phyloP scores from a whole-genome alignment of 2,329 filamentous ascomycete species.

The Trichoderma pleuroti region DNA sequence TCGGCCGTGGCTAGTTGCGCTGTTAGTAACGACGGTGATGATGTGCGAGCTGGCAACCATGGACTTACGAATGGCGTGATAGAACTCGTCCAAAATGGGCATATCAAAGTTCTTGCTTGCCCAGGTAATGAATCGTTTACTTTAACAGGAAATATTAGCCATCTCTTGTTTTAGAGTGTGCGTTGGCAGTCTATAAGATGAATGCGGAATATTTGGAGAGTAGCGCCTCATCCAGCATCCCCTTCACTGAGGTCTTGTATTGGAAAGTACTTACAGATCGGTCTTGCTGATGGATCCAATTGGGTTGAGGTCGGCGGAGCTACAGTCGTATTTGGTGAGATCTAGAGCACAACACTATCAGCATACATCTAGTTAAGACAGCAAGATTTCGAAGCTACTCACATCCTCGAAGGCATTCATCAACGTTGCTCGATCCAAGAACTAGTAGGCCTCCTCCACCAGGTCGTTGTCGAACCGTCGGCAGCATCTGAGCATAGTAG shows the following conservation, averaged over 20 bases:
- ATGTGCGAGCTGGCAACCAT: not conserved
- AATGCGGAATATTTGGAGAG: not conserved
- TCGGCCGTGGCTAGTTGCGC: not conserved
- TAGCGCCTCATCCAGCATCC: not conserved
- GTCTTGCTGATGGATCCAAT: constrained; percentile 56
- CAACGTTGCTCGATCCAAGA: constrained; percentile 30
- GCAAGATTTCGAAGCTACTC: not conserved
- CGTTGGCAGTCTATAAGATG: not conserved
- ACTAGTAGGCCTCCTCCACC: constrained; percentile 28
- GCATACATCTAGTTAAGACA: no score
- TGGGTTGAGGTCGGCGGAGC: constrained; percentile 54
- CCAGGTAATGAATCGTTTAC: constrained; percentile 60
- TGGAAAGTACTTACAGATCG: constrained; percentile 43
- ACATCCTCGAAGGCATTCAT: constrained; percentile 22
- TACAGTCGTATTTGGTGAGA: constrained; percentile 41
- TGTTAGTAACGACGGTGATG: not conserved
- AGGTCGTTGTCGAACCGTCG: constrained; percentile 24
- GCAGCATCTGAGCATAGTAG: constrained; percentile 33
- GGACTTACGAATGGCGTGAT: constrained; percentile 50
- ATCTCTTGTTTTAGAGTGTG: not conserved
- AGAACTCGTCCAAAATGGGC: constrained; percentile 60
- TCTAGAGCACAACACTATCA: not conserved
- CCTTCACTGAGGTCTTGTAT: not conserved
- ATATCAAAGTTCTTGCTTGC: constrained; percentile 53
- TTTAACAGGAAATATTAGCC: not conserved